Evolutionary conservation across 169 alveolate species (phyloP), one percentile per base, ranked within the genome.

Genomic region (Plasmodium ovale): DNA sequence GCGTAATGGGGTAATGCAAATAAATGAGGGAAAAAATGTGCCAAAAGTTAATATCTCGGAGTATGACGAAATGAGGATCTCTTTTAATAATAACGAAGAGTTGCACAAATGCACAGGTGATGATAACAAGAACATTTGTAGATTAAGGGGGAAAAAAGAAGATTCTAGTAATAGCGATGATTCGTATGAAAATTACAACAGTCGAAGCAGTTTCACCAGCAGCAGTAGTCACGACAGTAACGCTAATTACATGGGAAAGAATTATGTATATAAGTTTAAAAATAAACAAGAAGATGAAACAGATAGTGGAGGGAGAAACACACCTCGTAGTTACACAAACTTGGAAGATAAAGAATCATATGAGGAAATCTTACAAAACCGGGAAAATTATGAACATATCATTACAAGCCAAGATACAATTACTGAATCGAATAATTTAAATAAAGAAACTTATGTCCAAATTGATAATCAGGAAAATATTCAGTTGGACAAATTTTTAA

Each of bases 391-490:
- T 60, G 27, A 60, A 3, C 51, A 65, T 19, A 3, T 65, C 4
- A 14, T 65, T 31, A 35, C 19, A 37, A 53, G 25, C 31, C 51
- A 77, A 6, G 72, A 60, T 23, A 29, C 16, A 60, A 21, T 77
- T 60, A 60, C 62, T 12, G 68, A 85, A 47, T 68, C 72, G 14
- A 85, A 47, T 33, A 85, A 42, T 35, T 47, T 67, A 68, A 68
- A 67, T 51, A 85, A 85, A 9, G 91, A 85, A 47, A 85, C 87
- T 5, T 85, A 85, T 60, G 91, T 85, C 14, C 91, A 85, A 49
- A 85, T 85, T 10, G 87, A 69, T 39, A 69, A 85, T 47, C 85
- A 69, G 29, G 77, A 68, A 14, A 87, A 85, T 85, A 85, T 85
- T 1, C 72, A 85, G 39, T 44, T 85, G 21, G 87, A 85, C n/a